Evolutionary conservation across 371 early-diverging fungal genomes (phyloP).

Genomic region (Coemansia sp.): DNA sequence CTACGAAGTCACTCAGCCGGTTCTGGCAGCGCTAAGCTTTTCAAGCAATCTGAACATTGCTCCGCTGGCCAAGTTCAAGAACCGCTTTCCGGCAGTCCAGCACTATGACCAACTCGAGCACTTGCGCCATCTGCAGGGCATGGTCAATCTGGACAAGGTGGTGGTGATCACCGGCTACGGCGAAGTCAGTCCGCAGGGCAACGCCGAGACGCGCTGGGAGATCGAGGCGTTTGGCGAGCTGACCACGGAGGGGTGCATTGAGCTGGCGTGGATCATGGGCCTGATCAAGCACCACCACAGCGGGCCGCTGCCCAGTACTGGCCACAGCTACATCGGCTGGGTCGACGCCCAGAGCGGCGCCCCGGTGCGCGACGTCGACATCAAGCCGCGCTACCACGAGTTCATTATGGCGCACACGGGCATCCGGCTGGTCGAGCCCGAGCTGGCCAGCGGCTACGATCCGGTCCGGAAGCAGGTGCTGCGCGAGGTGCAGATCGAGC

Average conservation of each 20-base stretch:
- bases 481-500: slow-evolving; percentile 88
- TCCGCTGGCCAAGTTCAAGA: slow-evolving; percentile 90
- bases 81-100: slow-evolving; percentile 78
- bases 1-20: not conserved
- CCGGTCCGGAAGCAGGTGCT: slow-evolving; percentile 82
- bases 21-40: not conserved
- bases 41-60: slow-evolving; percentile 64
- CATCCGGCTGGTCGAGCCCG: slow-evolving; percentile 91
- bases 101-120: slow-evolving; percentile 65
- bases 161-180: slow-evolving; percentile 92
- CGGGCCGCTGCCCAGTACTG: slow-evolving; percentile 62
- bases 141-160: slow-evolving; percentile 88
- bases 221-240: slow-evolving; percentile 90
- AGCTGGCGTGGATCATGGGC: slow-evolving; percentile 97
- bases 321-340: slow-evolving; percentile 62
- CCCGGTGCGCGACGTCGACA: slow-evolving; percentile 84
- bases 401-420: slow-evolving; percentile 89
- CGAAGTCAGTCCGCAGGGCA: slow-evolving; percentile 94
- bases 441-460: slow-evolving; percentile 85
- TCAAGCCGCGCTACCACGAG: slow-evolving; percentile 91
- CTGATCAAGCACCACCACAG: slow-evolving; percentile 84
- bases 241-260: slow-evolving; percentile 91
- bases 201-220: slow-evolving; percentile 94
- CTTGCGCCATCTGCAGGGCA: slow-evolving; percentile 72
- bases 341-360: slow-evolving; percentile 82